A percentile compares a stretch with the other conserved stretches of the same genome.
Evolutionary conservation across 805 yeast species (phyloP).

Genomic region (Pichia kluyveri): DNA sequence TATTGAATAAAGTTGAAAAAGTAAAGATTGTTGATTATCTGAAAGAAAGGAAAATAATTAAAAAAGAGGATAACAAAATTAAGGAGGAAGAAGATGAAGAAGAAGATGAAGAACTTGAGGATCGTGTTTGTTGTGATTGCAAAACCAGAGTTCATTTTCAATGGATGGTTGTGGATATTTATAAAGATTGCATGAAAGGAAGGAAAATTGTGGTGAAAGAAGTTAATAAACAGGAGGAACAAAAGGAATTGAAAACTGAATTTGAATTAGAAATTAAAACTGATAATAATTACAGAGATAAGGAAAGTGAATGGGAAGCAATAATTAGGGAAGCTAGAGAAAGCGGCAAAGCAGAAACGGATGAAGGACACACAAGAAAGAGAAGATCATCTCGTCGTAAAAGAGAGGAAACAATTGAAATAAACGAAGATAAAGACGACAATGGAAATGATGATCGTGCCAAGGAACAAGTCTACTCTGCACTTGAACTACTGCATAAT

Average conservation of each 20-base stretch:
- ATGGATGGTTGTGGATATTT: slow-evolving; percentile 33
- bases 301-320: slow-evolving; percentile 5
- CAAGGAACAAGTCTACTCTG: not conserved
- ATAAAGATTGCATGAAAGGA: slow-evolving; percentile 10
- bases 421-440: not conserved
- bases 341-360: not conserved
- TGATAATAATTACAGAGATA: not conserved
- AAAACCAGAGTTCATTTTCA: slow-evolving; percentile 39
- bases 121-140: slow-evolving; percentile 40
- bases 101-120: slow-evolving; percentile 25
- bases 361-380: not conserved
- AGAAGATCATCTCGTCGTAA: not conserved
- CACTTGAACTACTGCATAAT: slow-evolving; percentile 15
- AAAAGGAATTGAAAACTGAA: not conserved
- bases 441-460: not conserved
- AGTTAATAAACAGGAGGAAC: not conserved
- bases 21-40: not conserved
- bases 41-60: not conserved
- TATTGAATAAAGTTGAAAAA: not conserved
- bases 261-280: not conserved
- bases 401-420: not conserved
- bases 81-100: slow-evolving; percentile 1
- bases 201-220: not conserved
- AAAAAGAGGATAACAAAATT: slow-evolving; percentile 11
- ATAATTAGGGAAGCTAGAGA: not conserved